Percentiles rank a stretch among this genome's conserved stretches.
Evolutionary conservation across 768 basidiomycete species (phyloP).

Genomic region (Pleurotus salmoneostramineus): DNA sequence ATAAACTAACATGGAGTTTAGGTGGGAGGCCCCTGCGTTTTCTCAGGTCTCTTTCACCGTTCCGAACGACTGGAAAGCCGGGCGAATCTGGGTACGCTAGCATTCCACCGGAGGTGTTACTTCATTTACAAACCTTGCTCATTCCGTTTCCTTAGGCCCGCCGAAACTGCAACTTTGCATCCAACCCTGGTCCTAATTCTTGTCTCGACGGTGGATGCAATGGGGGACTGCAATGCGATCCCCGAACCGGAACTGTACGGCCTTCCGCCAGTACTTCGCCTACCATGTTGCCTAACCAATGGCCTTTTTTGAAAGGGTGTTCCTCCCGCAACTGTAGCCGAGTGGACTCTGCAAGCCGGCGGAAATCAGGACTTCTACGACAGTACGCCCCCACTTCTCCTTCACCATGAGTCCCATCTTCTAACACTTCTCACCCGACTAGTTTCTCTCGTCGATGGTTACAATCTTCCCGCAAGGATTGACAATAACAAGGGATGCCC

Average conservation of each 20-base stretch:
- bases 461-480: slow-evolving; percentile 52
- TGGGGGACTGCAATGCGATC: slow-evolving; percentile 33
- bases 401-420: background rate
- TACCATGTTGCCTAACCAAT: background rate
- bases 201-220: slow-evolving; percentile 48
- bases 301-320: slow-evolving; percentile 30
- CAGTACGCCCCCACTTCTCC: slow-evolving; percentile 11
- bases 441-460: slow-evolving; percentile 61
- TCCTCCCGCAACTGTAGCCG: slow-evolving; percentile 68
- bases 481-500: slow-evolving; percentile 44
- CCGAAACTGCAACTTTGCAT: slow-evolving; percentile 42
- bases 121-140: background rate
- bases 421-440: background rate
- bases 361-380: slow-evolving; percentile 51
- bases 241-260: slow-evolving; percentile 10
- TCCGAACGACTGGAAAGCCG: slow-evolving; percentile 46
- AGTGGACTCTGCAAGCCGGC: slow-evolving; percentile 52
- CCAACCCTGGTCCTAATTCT: slow-evolving; percentile 29
- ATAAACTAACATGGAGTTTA: slow-evolving; percentile 9
- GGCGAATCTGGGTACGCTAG: slow-evolving; percentile 31
- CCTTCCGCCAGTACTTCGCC: background rate
- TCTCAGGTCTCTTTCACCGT: slow-evolving; percentile 33
- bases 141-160: slow-evolving; percentile 40
- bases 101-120: background rate
- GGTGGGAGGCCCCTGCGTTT: slow-evolving; percentile 24